phyloP scores from a whole-genome alignment of 345 rosid species.

The Sisymbrium irio region DNA sequence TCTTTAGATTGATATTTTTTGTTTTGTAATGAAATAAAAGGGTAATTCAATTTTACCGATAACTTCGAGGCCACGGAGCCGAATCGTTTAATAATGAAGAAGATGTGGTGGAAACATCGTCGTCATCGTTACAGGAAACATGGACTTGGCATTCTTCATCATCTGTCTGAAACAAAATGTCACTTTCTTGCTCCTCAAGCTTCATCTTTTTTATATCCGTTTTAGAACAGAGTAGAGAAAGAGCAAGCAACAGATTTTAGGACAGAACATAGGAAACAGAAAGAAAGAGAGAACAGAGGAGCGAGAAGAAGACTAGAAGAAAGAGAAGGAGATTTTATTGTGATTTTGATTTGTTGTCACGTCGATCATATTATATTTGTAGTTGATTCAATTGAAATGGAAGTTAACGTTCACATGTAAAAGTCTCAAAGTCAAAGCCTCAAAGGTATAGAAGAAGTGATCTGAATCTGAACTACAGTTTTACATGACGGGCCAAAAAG shows the following conservation, averaged over 20 bases:
- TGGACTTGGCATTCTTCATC: conserved; percentile 59
- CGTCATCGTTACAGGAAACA: conserved; percentile 22
- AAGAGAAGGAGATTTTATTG: not conserved
- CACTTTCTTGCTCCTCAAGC: conserved; percentile 58
- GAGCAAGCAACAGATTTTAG: not conserved
- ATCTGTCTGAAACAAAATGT: conserved; percentile 55
- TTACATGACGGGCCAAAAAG: not conserved
- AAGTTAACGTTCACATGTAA: conserved; percentile 22
- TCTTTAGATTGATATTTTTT: not conserved
- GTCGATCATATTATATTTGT: not conserved
- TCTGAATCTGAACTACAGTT: not conserved
- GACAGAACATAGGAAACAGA: not conserved
- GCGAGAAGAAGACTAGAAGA: not conserved
- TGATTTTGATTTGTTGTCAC: conserved; percentile 20
- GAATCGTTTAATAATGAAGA: conserved; percentile 12
- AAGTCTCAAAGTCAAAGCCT: conserved; percentile 7
- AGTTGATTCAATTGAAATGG: not conserved
- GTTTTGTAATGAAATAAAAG: not conserved
- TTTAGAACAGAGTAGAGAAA: not conserved
- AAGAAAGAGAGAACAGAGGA: not conserved
- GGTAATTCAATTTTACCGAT: conserved; percentile 37
- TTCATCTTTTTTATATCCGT: conserved; percentile 42
- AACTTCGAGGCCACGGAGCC: conserved; percentile 67
- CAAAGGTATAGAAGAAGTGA: not conserved
- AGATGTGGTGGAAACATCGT: conserved; percentile 34